Evolutionary conservation across 1,284 basidiomycete genomes (phyloP), one percentile per base, ranked within the genome.

Genomic region (Cutaneotrichosporon sp.): DNA sequence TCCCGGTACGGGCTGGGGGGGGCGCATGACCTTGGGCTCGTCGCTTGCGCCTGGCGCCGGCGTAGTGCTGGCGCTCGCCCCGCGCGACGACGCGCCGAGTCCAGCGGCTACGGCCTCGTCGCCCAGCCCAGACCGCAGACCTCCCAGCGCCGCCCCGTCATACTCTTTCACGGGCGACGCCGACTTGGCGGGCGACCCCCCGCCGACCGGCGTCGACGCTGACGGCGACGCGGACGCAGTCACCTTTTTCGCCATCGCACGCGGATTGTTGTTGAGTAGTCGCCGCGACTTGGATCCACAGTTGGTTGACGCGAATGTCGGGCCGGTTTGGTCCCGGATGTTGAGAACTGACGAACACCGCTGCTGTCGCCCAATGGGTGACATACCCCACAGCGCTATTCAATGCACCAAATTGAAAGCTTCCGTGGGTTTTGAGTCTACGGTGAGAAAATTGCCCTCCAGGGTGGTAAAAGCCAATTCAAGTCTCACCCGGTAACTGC

Each of bases 1-100:
- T 1, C 70, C 73, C 3, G 61, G 52, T 0, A 69, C 61, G 7
- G 68, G 54, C 0, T 40, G 55, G 2, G 66, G 63, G 13, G 37
- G 49, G 47, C 51, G 56, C 3, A 63, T 62, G 4, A 52, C 46
- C 2, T 43, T 51, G n/a, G 52, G 35, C 20, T 64, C 62, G 7
- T 49, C 52, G 3, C 53, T 53, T 7, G 15, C 14, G 8, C 43
- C 46, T 1, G 56, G 56, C 1, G 59, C 58, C 0, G 62, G 62
- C 4, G 64, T 69, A 4, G 56, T 52, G 45, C 55, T 49, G 10
- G 50, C 48, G 41, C 52, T 55, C 17, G 46, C 38, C 4, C 20
- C 37, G 22, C 36, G 18, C 20, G 18, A 37, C n/a, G 22, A 17
- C 14, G 36, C 8, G 36, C 15, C 36, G n/a, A n/a, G 13, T 8